A percentile compares a stretch with the other conserved stretches of the same genome.
These are phyloP conservation scores for Trichopus zeylanicus DNA, from an alignment of 116 monocot genomes.

Conservation along the genomic window DNA sequence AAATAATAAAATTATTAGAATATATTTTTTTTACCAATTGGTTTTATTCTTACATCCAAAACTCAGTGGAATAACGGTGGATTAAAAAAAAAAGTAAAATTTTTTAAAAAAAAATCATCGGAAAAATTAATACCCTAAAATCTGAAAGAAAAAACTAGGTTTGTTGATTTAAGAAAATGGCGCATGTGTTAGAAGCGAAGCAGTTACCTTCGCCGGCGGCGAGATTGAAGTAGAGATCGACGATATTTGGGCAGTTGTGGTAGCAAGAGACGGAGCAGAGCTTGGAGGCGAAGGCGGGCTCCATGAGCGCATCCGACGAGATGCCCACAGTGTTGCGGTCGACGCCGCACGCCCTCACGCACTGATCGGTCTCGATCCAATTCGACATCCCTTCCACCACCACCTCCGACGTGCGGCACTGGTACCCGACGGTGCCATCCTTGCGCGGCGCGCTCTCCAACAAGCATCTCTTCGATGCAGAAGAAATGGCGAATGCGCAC, in stretches of 20 bases:
- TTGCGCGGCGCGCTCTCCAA: constrained; percentile 38
- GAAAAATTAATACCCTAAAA: no score
- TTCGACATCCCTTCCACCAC: constrained; percentile 33
- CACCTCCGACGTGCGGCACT: constrained; percentile 79
- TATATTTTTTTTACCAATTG: no score
- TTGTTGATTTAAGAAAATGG: no score
- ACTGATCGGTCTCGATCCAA: constrained; percentile 71
- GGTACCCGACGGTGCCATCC: constrained; percentile 30
- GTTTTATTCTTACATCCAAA: no score
- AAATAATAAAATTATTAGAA: no score
- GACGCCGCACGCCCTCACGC: constrained; percentile 51
- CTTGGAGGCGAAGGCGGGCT: constrained; percentile 29
- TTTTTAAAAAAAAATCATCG: no score
- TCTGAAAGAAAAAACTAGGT: no score
- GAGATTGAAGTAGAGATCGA: constrained; percentile 69
- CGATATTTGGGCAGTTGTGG: constrained; percentile 57
- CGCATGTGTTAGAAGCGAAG: no score
- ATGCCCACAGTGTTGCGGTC: constrained; percentile 52
- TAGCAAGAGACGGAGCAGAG: constrained; percentile 59
- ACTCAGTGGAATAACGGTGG: no score
- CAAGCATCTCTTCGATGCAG: constrained; percentile 49
- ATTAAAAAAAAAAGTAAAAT: no score
- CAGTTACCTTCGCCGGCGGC: constrained; percentile 80
- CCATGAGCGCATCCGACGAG: constrained; percentile 64
- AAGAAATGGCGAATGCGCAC: constrained; percentile 68